Conservation (phyloP, 768 basidiomycete genomes). For the Cubamyces lactineus region DNA sequence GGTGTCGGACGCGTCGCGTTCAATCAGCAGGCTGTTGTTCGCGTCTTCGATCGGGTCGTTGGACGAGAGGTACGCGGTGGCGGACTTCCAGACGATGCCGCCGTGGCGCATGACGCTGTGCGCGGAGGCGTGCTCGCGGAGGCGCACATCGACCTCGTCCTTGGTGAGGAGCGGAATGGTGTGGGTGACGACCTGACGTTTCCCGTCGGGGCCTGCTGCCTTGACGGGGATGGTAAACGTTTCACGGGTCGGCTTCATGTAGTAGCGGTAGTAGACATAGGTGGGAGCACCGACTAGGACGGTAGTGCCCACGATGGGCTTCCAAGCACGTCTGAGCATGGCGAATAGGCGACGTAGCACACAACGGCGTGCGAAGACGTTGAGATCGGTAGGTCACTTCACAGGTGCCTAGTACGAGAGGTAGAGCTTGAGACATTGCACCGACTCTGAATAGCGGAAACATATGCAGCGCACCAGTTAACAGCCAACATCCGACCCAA, state of each 20-base stretch:
- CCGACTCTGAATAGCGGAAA: too few relatives aligned
- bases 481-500: too few relatives aligned
- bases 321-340: slow-evolving; percentile 74
- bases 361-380: not conserved
- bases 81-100: slow-evolving; percentile 71
- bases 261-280: slow-evolving; percentile 59
- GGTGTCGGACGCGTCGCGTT: slow-evolving; percentile 61
- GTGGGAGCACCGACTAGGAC: slow-evolving; percentile 59
- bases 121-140: slow-evolving; percentile 55
- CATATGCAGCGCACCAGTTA: too few relatives aligned
- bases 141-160: slow-evolving; percentile 55
- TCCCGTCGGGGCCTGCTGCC: slow-evolving; percentile 61
- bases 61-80: slow-evolving; percentile 78
- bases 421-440: too few relatives aligned
- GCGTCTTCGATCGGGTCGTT: slow-evolving; percentile 96
- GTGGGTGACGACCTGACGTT: slow-evolving; percentile 53
- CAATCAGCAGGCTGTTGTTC: slow-evolving; percentile 67
- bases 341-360: not conserved
- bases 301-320: slow-evolving; percentile 59
- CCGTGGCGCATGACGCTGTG: slow-evolving; percentile 51
- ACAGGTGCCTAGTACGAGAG: too few relatives aligned
- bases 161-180: slow-evolving; percentile 60
- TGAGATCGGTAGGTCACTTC: not conserved
- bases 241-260: slow-evolving; percentile 35
- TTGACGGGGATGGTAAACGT: slow-evolving; percentile 65